Evolutionary conservation across 352 stramenopile genomes (phyloP).

Genomic region (Blastocystis sp.): DNA sequence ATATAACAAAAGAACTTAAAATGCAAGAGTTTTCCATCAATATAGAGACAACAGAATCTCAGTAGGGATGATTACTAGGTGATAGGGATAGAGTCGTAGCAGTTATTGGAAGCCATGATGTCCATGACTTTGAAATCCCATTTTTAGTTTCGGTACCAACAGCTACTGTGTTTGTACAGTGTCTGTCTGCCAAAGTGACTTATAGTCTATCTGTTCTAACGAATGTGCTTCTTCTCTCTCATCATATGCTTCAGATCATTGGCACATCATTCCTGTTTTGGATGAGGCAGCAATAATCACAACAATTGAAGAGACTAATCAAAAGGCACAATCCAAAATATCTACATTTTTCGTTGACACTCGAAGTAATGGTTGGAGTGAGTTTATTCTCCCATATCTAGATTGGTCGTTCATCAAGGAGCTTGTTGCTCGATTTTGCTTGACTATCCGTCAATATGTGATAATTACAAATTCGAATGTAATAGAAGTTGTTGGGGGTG

Average conservation of each 20-base stretch:
- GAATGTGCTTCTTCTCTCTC: background rate
- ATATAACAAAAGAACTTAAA: background rate
- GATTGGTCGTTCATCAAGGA: background rate
- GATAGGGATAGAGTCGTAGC: background rate
- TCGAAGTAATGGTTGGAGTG: background rate
- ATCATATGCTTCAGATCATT: background rate
- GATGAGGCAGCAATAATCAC: background rate
- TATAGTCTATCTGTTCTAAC: background rate
- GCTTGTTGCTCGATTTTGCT: conserved; percentile 1
- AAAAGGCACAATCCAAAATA: background rate
- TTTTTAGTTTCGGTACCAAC: background rate
- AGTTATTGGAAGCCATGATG: background rate
- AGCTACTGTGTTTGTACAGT: background rate
- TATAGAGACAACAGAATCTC: no score
- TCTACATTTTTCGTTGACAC: conserved; percentile 31
- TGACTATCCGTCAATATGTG: conserved; percentile 22
- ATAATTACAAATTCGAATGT: background rate
- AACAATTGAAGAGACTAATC: background rate
- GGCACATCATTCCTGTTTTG: background rate
- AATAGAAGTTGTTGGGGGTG: background rate
- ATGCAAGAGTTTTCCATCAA: no score
- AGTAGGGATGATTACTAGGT: background rate
- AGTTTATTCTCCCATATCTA: background rate
- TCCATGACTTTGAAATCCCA: conserved; percentile 26
- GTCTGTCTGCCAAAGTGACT: background rate